Evolutionary conservation across 1,284 basidiomycete species (phyloP), one percentile per base, ranked within the genome.

Genomic region (Trichosporon faecale): DNA sequence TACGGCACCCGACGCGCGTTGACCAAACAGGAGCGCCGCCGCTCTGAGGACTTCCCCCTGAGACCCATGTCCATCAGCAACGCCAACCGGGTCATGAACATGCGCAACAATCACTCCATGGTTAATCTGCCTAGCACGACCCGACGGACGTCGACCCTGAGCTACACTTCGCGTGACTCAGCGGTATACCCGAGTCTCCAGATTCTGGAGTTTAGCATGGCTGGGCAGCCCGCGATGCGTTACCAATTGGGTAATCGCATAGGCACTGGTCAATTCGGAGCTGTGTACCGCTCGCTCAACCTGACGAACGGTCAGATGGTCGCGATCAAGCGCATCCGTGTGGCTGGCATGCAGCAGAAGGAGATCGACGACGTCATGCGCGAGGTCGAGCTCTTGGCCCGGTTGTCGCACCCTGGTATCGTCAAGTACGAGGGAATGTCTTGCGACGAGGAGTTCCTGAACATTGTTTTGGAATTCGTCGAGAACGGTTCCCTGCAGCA

Each of bases 231-330:
- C 2, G 85, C 90, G 3, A 88, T 91, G 67, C 91, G 90, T 82
- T 96, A 93, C 81, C 93, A 95, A 92, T 86, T 97, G 21, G 94
- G 94, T 40, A 95, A 97, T 82, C 95, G 94, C 82, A 96, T 98
- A 74, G 95, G 95, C 2, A 89, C 92, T 66, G 95, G 95, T 7
- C 95, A 98, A 84, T 98, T 98, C 82, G 95, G 95, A 25, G 90
- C 94, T 12, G 95, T 98, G 8, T 98, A 96, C 82, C 89, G 93
- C 21, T 95, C 95, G 4, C 86, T 98, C 69, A 95, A 98, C 81
- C 85, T 97, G 77, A 91, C 91, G 75, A 94, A 90, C 1, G 95
- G 93, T 35, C 92, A 95, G 83, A 95, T 94, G 89, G 94, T 95
- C 23, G 95, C 95, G 23, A 93, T 97, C 70, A 97, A 97, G 84